Percentiles rank a stretch among this genome's conserved stretches.
These are phyloP conservation scores for Diaporthe amygdali DNA, from an alignment of 2,329 filamentous ascomycete genomes.

Conservation along the genomic window DNA sequence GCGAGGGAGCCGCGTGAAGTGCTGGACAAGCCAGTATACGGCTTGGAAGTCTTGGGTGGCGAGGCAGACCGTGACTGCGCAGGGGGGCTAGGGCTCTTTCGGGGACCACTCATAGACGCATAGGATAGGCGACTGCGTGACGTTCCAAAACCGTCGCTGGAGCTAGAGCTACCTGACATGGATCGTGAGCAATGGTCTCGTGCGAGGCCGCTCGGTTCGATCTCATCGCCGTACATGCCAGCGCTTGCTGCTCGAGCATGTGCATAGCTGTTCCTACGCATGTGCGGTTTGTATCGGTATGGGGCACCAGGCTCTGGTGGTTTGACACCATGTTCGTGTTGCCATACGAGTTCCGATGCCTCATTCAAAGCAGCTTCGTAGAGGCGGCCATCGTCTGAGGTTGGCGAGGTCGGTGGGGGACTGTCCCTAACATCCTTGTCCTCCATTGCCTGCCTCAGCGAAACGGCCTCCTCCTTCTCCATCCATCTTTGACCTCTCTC, in stretches of 20 bases:
- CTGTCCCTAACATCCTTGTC: conserved; percentile 67
- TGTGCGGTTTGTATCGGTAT: conserved; percentile 71
- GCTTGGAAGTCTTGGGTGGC: conserved; percentile 38
- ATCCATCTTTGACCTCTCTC: conserved; percentile 78
- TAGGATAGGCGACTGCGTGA: conserved; percentile 36
- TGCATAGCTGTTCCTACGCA: conserved; percentile 74
- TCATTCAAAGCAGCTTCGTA: conserved; percentile 77
- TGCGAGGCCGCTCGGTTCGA: conserved; percentile 51
- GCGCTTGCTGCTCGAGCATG: conserved; percentile 67
- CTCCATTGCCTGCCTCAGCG: conserved; percentile 74
- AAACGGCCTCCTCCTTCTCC: conserved; percentile 78
- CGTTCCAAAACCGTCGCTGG: conserved; percentile 47
- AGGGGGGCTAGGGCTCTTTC: conserved; percentile 25
- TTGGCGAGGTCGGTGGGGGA: conserved; percentile 42
- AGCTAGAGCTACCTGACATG: conserved; percentile 51
- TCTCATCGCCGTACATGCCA: conserved; percentile 53
- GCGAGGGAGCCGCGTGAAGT: conserved; percentile 42
- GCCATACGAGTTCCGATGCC: conserved; percentile 79
- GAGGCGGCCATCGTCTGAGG: conserved; percentile 61
- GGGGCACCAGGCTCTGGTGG: conserved; percentile 65
- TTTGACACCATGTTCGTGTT: conserved; percentile 68
- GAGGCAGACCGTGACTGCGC: conserved; percentile 39
- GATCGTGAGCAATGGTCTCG: conserved; percentile 50
- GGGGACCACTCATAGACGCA: conserved; percentile 18
- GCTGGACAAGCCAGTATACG: conserved; percentile 46